phyloP scores from a whole-genome alignment of 129 eudicot species.

The Scalesia atractyloides region DNA sequence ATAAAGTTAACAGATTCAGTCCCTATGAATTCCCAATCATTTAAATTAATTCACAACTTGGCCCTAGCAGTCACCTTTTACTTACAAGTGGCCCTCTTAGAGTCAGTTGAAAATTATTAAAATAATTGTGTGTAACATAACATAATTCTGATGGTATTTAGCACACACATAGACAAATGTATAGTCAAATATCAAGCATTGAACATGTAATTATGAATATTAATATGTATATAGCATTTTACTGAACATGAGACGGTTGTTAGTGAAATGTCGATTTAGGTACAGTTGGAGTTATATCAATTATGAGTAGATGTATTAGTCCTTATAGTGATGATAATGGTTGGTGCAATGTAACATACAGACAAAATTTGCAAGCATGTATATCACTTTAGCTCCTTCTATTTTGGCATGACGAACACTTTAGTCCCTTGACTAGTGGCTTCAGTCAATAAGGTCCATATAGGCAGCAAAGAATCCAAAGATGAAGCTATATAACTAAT shows the following conservation, averaged over 20 bases:
- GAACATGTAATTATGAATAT: not conserved
- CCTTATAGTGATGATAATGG: conserved; percentile 20
- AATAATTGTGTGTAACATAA: not conserved
- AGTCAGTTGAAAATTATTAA: not conserved
- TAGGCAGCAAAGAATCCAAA: conserved; percentile 11
- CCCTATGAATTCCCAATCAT: conserved; percentile 17
- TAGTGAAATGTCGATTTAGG: conserved; percentile 20
- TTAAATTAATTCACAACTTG: conserved; percentile 20
- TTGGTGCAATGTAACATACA: conserved; percentile 27
- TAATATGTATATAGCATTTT: not conserved
- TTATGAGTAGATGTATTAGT: conserved; percentile 29
- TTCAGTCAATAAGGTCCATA: conserved; percentile 14
- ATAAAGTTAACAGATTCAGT: conserved; percentile 29
- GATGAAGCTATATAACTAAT: conserved; percentile 2
- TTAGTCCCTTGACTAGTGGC: conserved; percentile 21
- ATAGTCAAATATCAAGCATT: not conserved
- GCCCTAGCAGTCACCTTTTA: conserved; percentile 15
- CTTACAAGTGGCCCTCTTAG: conserved; percentile 19
- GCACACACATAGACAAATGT: not conserved
- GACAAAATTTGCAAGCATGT: conserved; percentile 7
- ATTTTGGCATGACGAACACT: conserved; percentile 13
- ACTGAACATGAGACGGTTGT: conserved; percentile 10
- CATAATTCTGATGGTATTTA: not conserved
- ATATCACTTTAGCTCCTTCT: conserved; percentile 21
- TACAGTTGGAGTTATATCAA: conserved; percentile 17